These are phyloP conservation scores for Aquilaria sinensis DNA, from an alignment of 345 rosid genomes.

Conservation along the genomic window DNA sequence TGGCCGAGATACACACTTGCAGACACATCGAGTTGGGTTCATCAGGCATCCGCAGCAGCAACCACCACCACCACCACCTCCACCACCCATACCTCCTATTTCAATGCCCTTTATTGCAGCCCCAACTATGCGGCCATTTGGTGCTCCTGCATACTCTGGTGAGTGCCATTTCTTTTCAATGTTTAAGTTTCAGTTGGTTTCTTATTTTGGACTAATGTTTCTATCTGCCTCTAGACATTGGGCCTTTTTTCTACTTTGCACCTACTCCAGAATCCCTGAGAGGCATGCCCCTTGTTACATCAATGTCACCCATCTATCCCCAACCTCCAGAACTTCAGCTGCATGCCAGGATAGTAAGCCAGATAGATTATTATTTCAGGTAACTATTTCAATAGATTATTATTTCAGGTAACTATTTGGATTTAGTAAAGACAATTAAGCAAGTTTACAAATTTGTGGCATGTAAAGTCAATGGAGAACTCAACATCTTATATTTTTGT, in stretches of 20 bases:
- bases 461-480: constrained; percentile 8
- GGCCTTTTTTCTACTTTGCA: constrained; percentile 38
- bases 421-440: neutral
- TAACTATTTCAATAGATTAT: constrained; percentile 19
- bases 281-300: constrained; percentile 42
- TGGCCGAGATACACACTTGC: constrained; percentile 60
- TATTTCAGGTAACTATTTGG: neutral
- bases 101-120: constrained; percentile 43
- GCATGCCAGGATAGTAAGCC: constrained; percentile 46
- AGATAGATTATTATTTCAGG: constrained; percentile 93
- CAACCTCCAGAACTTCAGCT: constrained; percentile 44
- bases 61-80: constrained; percentile 44
- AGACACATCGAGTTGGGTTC: constrained; percentile 54
- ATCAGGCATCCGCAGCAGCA: constrained; percentile 57
- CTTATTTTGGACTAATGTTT: constrained; percentile 20
- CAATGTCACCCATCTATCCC: constrained; percentile 36
- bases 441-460: neutral
- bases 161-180: constrained; percentile 20
- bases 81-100: constrained; percentile 24
- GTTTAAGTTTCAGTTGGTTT: neutral
- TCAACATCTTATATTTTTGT: constrained; percentile 15
- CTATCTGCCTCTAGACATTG: constrained; percentile 36
- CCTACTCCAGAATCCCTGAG: constrained; percentile 35
- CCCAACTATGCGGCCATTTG: constrained; percentile 44
- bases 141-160: constrained; percentile 56